phyloP scores from a whole-genome alignment of 1,284 basidiomycete species.

The Malassezia cuniculi region DNA sequence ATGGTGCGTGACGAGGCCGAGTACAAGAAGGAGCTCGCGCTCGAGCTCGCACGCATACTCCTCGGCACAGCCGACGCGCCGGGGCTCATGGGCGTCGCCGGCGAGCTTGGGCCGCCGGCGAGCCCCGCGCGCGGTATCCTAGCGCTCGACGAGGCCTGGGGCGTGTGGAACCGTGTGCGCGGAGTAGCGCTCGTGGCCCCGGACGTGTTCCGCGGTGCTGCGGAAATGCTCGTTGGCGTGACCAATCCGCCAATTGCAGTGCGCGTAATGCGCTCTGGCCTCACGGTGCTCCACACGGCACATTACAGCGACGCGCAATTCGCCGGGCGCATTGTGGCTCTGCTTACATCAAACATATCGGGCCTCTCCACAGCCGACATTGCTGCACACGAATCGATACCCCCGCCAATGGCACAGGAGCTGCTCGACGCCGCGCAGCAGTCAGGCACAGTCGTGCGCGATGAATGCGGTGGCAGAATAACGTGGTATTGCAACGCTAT shows the following conservation, averaged over 20 bases:
- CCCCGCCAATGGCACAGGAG: conserved; percentile 28
- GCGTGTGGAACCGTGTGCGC: conserved; percentile 86
- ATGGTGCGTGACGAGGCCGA: conserved; percentile 71
- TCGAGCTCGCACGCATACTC: conserved; percentile 66
- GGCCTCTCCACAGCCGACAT: conserved; percentile 30
- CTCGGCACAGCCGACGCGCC: conserved; percentile 49
- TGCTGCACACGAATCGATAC: conserved; percentile 23
- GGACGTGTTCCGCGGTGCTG: conserved; percentile 60
- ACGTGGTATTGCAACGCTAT: no score
- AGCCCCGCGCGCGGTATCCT: conserved; percentile 50
- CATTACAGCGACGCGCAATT: conserved; percentile 26
- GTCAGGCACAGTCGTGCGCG: conserved; percentile 26
- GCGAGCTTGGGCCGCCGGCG: conserved; percentile 36
- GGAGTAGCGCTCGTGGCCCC: conserved; percentile 89
- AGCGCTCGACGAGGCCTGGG: conserved; percentile 89
- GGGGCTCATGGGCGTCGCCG: conserved; percentile 26
- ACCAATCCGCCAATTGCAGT: conserved; percentile 59
- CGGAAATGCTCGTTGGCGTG: conserved; percentile 57
- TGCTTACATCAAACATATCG: conserved; percentile 13
- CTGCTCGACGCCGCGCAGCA: conserved; percentile 27
- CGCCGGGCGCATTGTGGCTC: conserved; percentile 21
- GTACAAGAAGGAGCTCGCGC: conserved; percentile 70
- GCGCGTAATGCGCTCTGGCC: conserved; percentile 59
- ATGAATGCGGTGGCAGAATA: no score
- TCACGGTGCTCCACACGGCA: conserved; percentile 76